Conservation (phyloP, 371 early-diverging fungal genomes). For the Mucor mucedo region DNA sequence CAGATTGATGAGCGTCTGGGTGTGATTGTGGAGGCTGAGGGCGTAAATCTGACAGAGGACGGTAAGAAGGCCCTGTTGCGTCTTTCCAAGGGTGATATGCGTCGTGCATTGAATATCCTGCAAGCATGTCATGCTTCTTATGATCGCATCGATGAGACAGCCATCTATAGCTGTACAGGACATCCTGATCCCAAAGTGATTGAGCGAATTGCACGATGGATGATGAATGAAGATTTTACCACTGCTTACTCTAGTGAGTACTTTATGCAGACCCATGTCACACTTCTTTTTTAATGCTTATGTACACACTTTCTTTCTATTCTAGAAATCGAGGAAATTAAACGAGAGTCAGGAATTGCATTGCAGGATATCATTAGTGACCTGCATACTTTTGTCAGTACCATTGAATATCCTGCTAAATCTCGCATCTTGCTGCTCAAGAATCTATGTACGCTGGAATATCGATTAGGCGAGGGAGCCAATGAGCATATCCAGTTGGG, state of each 20-base stretch:
- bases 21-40: slow-evolving; percentile 75
- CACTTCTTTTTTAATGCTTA: neutral
- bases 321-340: slow-evolving; percentile 74
- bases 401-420: slow-evolving; percentile 71
- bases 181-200: slow-evolving; percentile 91
- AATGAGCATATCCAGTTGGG: slow-evolving; percentile 84
- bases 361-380: slow-evolving; percentile 87
- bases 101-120: slow-evolving; percentile 93
- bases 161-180: slow-evolving; percentile 91
- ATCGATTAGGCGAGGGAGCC: slow-evolving; percentile 80
- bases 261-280: too few species aligned
- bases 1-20: slow-evolving; percentile 82
- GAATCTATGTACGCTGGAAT: slow-evolving; percentile 88
- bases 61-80: slow-evolving; percentile 83
- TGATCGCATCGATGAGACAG: slow-evolving; percentile 72
- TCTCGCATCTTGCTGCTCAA: slow-evolving; percentile 73
- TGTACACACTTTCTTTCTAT: neutral
- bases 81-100: slow-evolving; percentile 95
- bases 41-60: slow-evolving; percentile 79
- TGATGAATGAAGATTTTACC: slow-evolving; percentile 83
- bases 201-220: slow-evolving; percentile 75
- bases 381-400: slow-evolving; percentile 64
- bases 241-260: slow-evolving; percentile 71
- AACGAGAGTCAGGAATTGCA: slow-evolving; percentile 85
- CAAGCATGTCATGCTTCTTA: slow-evolving; percentile 91